Base-by-base conservation (phyloP, 331 rosid species). In the Spiraea crenata region DNA sequence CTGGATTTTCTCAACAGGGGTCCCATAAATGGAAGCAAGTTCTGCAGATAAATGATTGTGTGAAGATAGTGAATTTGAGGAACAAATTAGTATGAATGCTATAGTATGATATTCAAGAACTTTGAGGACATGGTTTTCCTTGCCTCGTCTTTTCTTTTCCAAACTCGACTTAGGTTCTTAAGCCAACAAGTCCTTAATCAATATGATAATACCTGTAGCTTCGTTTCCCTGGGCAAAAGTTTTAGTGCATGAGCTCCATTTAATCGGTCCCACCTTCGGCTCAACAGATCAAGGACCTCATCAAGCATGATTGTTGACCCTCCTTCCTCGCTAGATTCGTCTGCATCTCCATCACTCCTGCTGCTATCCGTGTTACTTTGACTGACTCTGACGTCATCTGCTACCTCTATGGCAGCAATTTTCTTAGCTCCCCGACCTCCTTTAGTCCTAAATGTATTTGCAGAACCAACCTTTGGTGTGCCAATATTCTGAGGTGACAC, bases 191-290 rank as follows among this genome's bases (percentile, higher is more conserved):
- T 56, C 47, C 34, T 40, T 40, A n/a, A 56, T 47, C 41, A 71
- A 69, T 41, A 63, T 50, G 71, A 69, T n/a, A 68, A 67, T 89
- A 95, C 99, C 99, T 89, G 95, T 69, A 95, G 75, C 81, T 86
- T 95, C 3, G 98, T 95, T 72, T 91, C 99, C 80, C 84, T 91
- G 1, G 99, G 99, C 75, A 91, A 44, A 70, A 91, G 96, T 86
- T 84, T 91, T 75, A 91, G 93, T 65, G 96, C 98, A 79, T 91
- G 96, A 63, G 99, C 96, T 81, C 99, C 96, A 79, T 91, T 91
- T 81, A 88, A 82, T 82, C 96, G 85, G 76, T 88, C 96, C 98
- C 98, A 95, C 71, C 90, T 85, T 75, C 76, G 81, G 81, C 99
- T 86, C 86, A 95, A 89, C 83, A 95, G 66, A 81, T 95, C 90